A percentile compares a stretch with the other conserved stretches of the same genome.
These are phyloP conservation scores for Sphagnurus paluster DNA, from an alignment of 1,284 basidiomycete genomes.

Conservation along the genomic window DNA sequence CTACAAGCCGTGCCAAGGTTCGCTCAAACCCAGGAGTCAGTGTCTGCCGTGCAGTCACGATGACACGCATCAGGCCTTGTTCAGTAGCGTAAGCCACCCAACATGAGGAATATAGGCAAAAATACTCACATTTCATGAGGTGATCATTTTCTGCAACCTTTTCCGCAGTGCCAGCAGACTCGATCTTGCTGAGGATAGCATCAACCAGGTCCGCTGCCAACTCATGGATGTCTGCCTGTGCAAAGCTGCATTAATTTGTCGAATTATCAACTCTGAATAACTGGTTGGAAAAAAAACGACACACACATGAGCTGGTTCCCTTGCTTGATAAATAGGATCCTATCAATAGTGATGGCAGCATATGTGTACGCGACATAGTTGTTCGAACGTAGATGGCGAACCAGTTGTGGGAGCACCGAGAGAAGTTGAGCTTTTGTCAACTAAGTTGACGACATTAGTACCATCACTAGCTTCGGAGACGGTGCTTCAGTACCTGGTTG, in stretches of 20 bases:
- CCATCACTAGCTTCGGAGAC: neutral
- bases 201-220: slow-evolving; percentile 78
- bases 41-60: slow-evolving; percentile 84
- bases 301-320: slow-evolving; percentile 66
- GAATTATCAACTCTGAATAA: neutral
- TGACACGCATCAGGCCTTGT: slow-evolving; percentile 88
- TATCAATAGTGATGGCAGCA: slow-evolving; percentile 88
- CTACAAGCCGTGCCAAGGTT: slow-evolving; percentile 77
- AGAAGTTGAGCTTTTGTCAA: slow-evolving; percentile 94
- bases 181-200: slow-evolving; percentile 81
- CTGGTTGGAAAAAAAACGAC: neutral
- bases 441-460: slow-evolving; percentile 37
- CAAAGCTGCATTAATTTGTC: slow-evolving; percentile 60
- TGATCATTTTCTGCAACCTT: slow-evolving; percentile 98
- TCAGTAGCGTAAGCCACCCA: neutral
- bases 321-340: slow-evolving; percentile 86
- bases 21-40: slow-evolving; percentile 69
- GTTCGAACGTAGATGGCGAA: slow-evolving; percentile 78
- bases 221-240: slow-evolving; percentile 83
- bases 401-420: slow-evolving; percentile 86
- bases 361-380: slow-evolving; percentile 91
- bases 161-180: slow-evolving; percentile 82
- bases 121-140: slow-evolving; percentile 87
- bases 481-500: slow-evolving; percentile 69
- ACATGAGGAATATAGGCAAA: neutral